Evolutionary conservation across 2,329 filamentous ascomycete species (phyloP).

Genomic region (Diaporthe ilicicola): DNA sequence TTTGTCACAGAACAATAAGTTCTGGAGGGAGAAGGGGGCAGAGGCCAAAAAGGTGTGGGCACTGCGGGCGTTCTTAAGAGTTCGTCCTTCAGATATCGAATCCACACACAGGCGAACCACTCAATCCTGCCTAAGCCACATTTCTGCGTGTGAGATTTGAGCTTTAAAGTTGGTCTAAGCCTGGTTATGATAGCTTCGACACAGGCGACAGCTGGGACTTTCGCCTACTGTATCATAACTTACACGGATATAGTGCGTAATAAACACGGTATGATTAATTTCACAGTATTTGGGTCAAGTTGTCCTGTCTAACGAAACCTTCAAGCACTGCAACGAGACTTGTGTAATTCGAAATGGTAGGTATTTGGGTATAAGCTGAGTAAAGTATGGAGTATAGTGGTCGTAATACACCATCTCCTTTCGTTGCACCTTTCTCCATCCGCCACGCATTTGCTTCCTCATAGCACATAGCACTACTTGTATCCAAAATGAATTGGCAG

Average conservation of each 20-base stretch:
- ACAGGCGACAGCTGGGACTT: too few species aligned
- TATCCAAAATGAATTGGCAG: background rate
- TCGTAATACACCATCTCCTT: constrained; percentile 13
- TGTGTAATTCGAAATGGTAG: background rate
- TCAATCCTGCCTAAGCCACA: too few species aligned
- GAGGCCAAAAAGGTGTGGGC: too few species aligned
- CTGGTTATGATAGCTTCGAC: too few species aligned
- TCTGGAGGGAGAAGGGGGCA: too few species aligned
- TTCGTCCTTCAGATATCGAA: too few species aligned
- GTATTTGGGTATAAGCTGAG: constrained; percentile 25
- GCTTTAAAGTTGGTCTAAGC: too few species aligned
- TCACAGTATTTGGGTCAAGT: background rate
- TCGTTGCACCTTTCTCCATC: background rate
- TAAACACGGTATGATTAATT: background rate
- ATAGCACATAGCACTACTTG: background rate
- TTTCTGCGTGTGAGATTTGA: too few species aligned
- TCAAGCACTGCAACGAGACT: too few species aligned
- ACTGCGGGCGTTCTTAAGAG: too few species aligned
- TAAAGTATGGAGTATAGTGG: constrained; percentile 1
- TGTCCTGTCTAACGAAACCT: background rate
- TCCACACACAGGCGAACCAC: too few species aligned
- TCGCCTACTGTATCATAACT: background rate
- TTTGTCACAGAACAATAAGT: too few species aligned
- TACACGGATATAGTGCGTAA: background rate
- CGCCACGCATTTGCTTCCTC: background rate